These are phyloP conservation scores for Blastobotrys chiropterorum DNA, from an alignment of 805 yeast genomes.

Conservation along the genomic window DNA sequence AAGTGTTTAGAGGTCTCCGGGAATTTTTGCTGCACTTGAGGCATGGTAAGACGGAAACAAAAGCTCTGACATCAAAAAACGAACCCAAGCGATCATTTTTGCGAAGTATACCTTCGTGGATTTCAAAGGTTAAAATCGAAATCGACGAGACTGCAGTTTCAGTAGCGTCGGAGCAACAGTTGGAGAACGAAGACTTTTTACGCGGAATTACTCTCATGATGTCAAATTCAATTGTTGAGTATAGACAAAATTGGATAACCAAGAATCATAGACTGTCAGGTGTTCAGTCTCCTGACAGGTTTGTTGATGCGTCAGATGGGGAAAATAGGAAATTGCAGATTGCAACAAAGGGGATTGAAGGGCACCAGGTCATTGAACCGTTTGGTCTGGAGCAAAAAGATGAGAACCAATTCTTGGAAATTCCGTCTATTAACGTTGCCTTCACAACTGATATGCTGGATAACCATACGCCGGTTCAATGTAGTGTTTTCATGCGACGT, in stretches of 20 bases:
- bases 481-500: conserved; percentile 20
- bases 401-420: conserved; percentile 19
- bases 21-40: conserved; percentile 14
- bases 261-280: conserved; percentile 3
- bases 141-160: conserved; percentile 24
- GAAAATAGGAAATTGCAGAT: conserved; percentile 18
- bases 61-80: background rate
- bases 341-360: conserved; percentile 22
- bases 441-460: conserved; percentile 15
- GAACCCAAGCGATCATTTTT: conserved; percentile 7
- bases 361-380: conserved; percentile 23
- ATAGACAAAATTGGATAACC: conserved; percentile 7
- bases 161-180: conserved; percentile 16
- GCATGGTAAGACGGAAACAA: conserved; percentile 4
- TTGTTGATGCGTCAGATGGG: conserved; percentile 1
- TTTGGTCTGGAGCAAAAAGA: conserved; percentile 17
- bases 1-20: conserved; percentile 29
- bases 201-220: conserved; percentile 21
- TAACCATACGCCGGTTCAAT: conserved; percentile 14
- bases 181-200: conserved; percentile 8
- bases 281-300: background rate
- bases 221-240: conserved; percentile 16
- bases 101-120: conserved; percentile 25
- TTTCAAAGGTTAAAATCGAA: conserved; percentile 24
- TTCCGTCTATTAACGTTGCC: conserved; percentile 25